Base-by-base conservation (phyloP, 2,329 filamentous ascomycete genomes). In the Fusarium brevicatenulatum region DNA sequence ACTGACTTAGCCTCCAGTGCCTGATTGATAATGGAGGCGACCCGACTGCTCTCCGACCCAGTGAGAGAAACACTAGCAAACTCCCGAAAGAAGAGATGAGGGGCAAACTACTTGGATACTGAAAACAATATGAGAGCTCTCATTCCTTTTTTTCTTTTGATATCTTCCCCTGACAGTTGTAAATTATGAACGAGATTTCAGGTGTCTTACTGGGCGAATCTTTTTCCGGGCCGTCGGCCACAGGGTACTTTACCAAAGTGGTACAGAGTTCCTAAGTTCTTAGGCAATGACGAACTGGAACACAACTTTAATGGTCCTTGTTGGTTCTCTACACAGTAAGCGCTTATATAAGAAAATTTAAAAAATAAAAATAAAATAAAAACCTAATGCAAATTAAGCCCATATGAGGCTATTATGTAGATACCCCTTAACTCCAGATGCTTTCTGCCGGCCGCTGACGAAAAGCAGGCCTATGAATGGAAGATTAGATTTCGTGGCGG, bases 391-490 rank as follows among this genome's bases (percentile, higher is more conserved):
- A n/a, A 23, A 23, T 23, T 12, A 50, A 11, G 21, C 21, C 15
- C 7, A 32, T 49, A n/a, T 32, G 19, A 49, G 15, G 28, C n/a
- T 32, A 32, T 49, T 49, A 36, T 9, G 8, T 18, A n/a, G 15
- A 30, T n/a, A n/a, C n/a, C 19, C 21, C 30, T n/a, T 12, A 28
- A 32, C 15, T 49, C 21, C 18, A 16, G 12, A 37, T 39, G 25
- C 16, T 16, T 9, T 40, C 19, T 9, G 18, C n/a, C 15, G 30
- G 28, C 47, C 61, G 73, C 75, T 78, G 76, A 76, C 70, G 65
- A 77, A 72, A 66, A 54, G 62, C 66, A 70, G 67, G 60, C 53
- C 58, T 66, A 59, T 68, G 52, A 73, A 56, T 76, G 76, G 76
- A 60, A 66, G 42, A 60, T 21, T 21, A 49, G n/a, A 23, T n/a